Percentiles rank a stretch among this genome's conserved stretches.
Evolutionary conservation across 2,329 filamentous ascomycete genomes (phyloP).

Genomic region (Diaporthe capsici): DNA sequence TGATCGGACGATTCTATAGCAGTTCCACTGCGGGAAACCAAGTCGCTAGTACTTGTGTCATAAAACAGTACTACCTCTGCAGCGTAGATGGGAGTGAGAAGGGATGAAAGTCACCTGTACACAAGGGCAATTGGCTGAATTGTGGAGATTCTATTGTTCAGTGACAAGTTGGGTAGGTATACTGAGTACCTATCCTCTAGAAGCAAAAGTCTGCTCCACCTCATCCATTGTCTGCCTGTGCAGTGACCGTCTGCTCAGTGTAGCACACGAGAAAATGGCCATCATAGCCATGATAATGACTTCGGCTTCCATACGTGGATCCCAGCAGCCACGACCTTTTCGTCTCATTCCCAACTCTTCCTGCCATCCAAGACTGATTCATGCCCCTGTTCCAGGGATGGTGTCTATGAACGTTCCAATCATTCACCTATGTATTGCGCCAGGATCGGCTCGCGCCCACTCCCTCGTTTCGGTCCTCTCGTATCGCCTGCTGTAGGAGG

Average conservation of each 20-base stretch:
- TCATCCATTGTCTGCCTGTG: too few relatives aligned
- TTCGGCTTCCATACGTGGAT: not conserved
- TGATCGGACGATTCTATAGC: not conserved
- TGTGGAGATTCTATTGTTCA: not conserved
- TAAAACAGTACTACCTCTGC: not conserved
- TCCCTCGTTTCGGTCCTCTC: not conserved
- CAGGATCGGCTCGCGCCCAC: rapidly evolving
- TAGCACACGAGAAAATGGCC: not conserved
- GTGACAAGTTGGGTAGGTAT: not conserved
- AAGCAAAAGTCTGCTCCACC: not conserved
- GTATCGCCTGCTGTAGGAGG: not conserved
- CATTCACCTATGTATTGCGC: not conserved
- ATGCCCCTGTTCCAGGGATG: not conserved
- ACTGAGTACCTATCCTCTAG: not conserved
- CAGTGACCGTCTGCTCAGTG: too few relatives aligned
- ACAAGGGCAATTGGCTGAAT: not conserved
- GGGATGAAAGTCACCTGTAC: not conserved
- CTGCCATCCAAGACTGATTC: not conserved
- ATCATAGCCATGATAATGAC: not conserved
- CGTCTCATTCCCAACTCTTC: too few relatives aligned
- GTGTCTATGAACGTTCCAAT: not conserved
- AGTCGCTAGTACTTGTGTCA: not conserved
- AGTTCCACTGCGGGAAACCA: not conserved
- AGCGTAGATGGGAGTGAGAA: not conserved
- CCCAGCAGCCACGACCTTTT: too few relatives aligned